Base-by-base conservation (phyloP, 257 asterid species). In the Fraxinus cuspidata region DNA sequence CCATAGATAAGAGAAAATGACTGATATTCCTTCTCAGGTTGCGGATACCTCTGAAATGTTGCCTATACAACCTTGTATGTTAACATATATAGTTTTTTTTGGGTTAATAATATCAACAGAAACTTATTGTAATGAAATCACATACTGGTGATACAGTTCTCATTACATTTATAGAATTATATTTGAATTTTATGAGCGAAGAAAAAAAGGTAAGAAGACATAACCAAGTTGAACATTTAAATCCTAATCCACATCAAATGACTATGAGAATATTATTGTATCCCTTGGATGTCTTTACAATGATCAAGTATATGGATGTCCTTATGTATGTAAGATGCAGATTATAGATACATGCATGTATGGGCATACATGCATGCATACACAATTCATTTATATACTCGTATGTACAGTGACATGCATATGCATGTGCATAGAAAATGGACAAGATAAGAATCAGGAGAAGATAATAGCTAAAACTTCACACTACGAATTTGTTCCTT, bases 11-110 rank as follows among this genome's bases (percentile, higher is more conserved):
- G 92, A 85, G 97, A 90, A 84, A 92, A 92, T 69, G 97, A 90
- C 75, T 90, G 97, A 75, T 92, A 90, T 75, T 92, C 97, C 85
- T 88, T 92, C 81, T 92, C 96, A 64, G 97, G 96, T 63, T 87
- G 93, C 73, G 96, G 94, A 85, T 82, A 85, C 71, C 94, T 87
- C 84, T 84, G 91, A 85, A 92, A 92, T 76, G 73, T 70, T 70
- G 84, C 88, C 94, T 86, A 87, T 82, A 80, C 70, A 83, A 74
- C 75, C 77, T 77, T 75, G 65, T 66, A 77, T 13, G 64, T n/a
- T 8, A 34, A 38, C 71, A 16, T 31, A n/a, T 7, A 44, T n/a
- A 74, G n/a, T 72, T 47, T 70, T 58, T n/a, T 69, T 23, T 9
- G 13, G 71, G 53, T 29, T 28, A 56, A 70, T 19, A 75, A 37